Conservation (phyloP, 163 green algal species). For the Volvox carteri region DNA sequence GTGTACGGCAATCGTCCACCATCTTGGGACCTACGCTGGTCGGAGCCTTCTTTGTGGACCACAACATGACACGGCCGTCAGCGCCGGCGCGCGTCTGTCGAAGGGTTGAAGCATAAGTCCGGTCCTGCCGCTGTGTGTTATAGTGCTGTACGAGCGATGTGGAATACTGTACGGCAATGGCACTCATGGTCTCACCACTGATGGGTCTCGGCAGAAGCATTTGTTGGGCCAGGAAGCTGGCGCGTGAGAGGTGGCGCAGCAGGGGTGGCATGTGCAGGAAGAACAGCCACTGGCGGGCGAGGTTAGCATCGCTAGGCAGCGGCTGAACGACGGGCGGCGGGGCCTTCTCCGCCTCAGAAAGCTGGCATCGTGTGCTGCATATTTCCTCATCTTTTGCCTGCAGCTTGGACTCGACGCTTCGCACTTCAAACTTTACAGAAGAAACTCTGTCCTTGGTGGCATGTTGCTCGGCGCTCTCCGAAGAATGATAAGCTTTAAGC, state of each 20-base stretch:
- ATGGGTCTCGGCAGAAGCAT: constrained; percentile 63
- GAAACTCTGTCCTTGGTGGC: too few relatives aligned
- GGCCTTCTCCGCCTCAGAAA: constrained; percentile 34
- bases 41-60: background rate
- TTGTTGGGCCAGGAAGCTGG: constrained; percentile 70
- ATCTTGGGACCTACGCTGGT: constrained; percentile 31
- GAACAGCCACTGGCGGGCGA: constrained; percentile 67
- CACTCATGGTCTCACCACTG: background rate
- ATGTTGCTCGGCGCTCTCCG: too few relatives aligned
- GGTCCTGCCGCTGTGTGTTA: background rate
- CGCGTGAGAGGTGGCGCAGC: constrained; percentile 61
- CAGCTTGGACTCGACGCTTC: too few relatives aligned
- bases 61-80: constrained; percentile 19
- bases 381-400: too few relatives aligned
- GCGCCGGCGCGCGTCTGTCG: background rate
- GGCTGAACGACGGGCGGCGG: constrained; percentile 69
- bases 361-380: too few relatives aligned
- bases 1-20: constrained; percentile 55
- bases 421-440: too few relatives aligned
- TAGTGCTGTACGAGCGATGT: constrained; percentile 12
- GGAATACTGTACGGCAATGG: background rate
- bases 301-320: constrained; percentile 42
- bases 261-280: constrained; percentile 70
- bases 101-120: background rate
- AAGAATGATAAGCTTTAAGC: too few relatives aligned